Base-by-base conservation (phyloP, 2,329 filamentous ascomycete genomes). In the Calonectria honghensis region DNA sequence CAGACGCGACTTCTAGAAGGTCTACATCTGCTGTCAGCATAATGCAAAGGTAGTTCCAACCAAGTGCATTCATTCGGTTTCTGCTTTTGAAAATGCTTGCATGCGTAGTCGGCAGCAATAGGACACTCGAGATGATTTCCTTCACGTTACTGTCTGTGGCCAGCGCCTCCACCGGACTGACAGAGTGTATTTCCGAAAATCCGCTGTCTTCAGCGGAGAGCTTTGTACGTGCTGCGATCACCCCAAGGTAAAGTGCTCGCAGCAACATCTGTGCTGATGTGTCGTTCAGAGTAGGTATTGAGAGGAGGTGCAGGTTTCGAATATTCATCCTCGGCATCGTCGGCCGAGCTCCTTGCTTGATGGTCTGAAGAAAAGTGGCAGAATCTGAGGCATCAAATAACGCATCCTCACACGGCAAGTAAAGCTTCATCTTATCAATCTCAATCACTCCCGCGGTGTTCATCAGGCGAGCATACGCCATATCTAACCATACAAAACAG, bases 61-160 rank as follows among this genome's bases (percentile, higher is more conserved):
- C 57, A 3, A 61, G 35, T 2, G 57, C 35, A 41, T 61, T 61
- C 57, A 61, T 61, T 61, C 57, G n/a, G 11, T 61, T 61, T 41
- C 32, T 35, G 57, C 57, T 61, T 10, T 39, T 61, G 3, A 61
- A 41, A 27, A 61, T 5, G 10, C 20, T 29, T 29, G 35, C n/a
- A 18, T 61, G 57, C 20, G 35, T 61, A 6, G 35, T 61, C 18
- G 57, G 57, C 14, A 61, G 14, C 6, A 14, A 29, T 6, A 61
- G 9, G 57, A 61, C 35, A 35, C 35, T 61, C 2, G 57, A 24
- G 37, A 61, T 41, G 2, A 61, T 61, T 16, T 24, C 57, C 14
- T 29, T 61, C 6, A 29, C n/a, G 2, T 35, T 61, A 18, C 6
- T 41, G 9, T 61, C 57, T 2, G 3, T 4, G 14, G 57, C 24